These are phyloP conservation scores for Mortierella sp. DNA, from an alignment of 371 early-diverging fungal genomes.

Conservation along the genomic window DNA sequence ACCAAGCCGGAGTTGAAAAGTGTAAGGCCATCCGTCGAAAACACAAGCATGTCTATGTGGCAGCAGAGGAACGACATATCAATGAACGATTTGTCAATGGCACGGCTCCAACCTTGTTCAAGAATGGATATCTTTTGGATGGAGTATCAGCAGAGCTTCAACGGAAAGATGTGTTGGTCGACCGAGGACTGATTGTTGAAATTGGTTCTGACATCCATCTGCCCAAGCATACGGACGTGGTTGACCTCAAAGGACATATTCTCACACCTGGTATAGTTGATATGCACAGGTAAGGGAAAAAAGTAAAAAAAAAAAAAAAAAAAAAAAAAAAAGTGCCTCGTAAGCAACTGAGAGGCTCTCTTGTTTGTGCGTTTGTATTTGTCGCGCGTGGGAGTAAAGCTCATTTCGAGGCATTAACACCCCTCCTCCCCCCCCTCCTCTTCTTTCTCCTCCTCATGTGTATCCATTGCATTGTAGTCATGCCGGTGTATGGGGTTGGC, in stretches of 20 bases:
- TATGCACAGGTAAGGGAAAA: conserved; percentile 70
- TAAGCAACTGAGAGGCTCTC: neutral
- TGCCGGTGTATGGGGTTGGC: conserved; percentile 66
- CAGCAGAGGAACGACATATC: conserved; percentile 37
- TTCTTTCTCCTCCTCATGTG: neutral
- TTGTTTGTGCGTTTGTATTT: neutral
- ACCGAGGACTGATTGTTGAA: conserved; percentile 62
- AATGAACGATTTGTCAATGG: conserved; percentile 51
- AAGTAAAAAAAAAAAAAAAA: no score
- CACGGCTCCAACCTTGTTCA: conserved; percentile 55
- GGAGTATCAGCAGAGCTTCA: conserved; percentile 57
- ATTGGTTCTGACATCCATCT: conserved; percentile 45
- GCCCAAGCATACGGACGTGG: conserved; percentile 40
- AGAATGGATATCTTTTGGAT: conserved; percentile 64
- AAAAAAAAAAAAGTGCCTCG: no score
- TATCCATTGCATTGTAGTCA: conserved; percentile 50
- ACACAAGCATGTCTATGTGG: conserved; percentile 40
- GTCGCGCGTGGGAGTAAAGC: neutral
- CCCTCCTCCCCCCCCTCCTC: neutral
- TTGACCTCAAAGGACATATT: conserved; percentile 73
- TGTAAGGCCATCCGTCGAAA: conserved; percentile 49
- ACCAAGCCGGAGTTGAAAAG: conserved; percentile 55
- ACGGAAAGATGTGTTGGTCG: conserved; percentile 62
- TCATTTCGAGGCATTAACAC: neutral
- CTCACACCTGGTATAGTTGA: conserved; percentile 86